A percentile compares a stretch with the other conserved stretches of the same genome.
phyloP scores from a whole-genome alignment of 129 eudicot genomes.

The Saussurea involucrata region DNA sequence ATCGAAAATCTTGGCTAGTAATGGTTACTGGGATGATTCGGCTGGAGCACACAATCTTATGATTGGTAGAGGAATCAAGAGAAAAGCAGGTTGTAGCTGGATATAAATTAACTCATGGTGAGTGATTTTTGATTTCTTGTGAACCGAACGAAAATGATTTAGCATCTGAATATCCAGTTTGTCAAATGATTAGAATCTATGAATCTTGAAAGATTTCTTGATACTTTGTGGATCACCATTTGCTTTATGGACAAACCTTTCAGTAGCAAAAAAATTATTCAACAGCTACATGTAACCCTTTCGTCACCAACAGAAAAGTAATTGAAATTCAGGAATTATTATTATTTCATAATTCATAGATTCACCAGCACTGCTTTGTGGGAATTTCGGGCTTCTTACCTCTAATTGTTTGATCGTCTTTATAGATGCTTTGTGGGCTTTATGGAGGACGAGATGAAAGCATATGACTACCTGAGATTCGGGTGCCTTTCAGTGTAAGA shows the following conservation, averaged over 20 bases:
- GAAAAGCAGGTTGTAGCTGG: conserved; percentile 56
- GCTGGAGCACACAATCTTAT: conserved; percentile 41
- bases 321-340: too few relatives aligned
- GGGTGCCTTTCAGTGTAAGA: neutral
- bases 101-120: conserved; percentile 17
- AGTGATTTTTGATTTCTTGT: neutral
- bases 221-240: neutral
- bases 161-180: too few relatives aligned
- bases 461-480: neutral
- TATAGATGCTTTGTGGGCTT: neutral
- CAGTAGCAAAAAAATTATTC: too few relatives aligned
- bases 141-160: too few relatives aligned
- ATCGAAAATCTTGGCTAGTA: conserved; percentile 44
- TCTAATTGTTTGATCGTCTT: neutral
- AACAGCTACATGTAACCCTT: too few relatives aligned
- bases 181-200: neutral
- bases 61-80: conserved; percentile 44
- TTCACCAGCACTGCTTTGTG: neutral
- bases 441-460: neutral
- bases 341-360: too few relatives aligned
- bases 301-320: too few relatives aligned
- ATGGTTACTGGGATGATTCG: conserved; percentile 60
- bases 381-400: neutral
- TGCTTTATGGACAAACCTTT: neutral
- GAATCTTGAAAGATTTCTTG: neutral